These are phyloP conservation scores for Houttuynia cordata DNA, from an alignment of 164 flowering plant genomes.

Conservation along the genomic window DNA sequence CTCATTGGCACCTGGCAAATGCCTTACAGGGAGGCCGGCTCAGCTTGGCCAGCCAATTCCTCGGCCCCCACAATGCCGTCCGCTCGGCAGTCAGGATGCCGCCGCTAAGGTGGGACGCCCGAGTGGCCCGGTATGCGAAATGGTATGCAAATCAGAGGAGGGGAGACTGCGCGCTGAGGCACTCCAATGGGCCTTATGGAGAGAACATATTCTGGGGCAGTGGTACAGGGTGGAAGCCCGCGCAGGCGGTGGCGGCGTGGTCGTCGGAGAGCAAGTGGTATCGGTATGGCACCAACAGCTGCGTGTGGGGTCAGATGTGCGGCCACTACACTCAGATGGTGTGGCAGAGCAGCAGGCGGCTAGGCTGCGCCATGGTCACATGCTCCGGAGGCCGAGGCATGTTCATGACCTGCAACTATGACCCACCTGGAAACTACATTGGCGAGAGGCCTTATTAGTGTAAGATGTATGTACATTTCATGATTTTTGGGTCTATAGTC, in stretches of 20 bases:
- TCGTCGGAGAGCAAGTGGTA: constrained; percentile 11
- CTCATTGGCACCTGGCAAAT: constrained; percentile 1
- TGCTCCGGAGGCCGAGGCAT: constrained; percentile 11
- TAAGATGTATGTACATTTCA: too few species aligned
- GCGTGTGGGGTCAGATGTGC: constrained; percentile 8
- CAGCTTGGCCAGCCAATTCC: constrained; percentile 20
- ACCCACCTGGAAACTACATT: constrained; percentile 18
- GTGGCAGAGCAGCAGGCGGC: constrained; percentile 7
- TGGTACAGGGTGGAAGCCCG: constrained; percentile 14
- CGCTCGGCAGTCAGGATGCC: constrained; percentile 19
- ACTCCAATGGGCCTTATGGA: constrained; percentile 65
- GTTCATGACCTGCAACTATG: constrained; percentile 21
- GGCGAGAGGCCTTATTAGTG: constrained; percentile 15
- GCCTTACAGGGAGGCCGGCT: not conserved
- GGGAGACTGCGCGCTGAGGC: constrained; percentile 38
- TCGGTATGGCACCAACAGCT: constrained; percentile 7
- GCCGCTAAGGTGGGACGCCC: constrained; percentile 39
- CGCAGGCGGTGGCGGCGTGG: constrained; percentile 15
- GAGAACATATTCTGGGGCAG: constrained; percentile 39
- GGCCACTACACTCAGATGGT: constrained; percentile 24
- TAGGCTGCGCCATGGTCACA: constrained; percentile 19
- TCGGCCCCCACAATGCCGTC: constrained; percentile 45
- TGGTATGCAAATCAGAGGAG: constrained; percentile 35
- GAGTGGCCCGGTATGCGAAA: constrained; percentile 33
- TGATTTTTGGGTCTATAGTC: too few species aligned